Conservation (phyloP, 2,329 filamentous ascomycete genomes). For the Fusarium torreyae region DNA sequence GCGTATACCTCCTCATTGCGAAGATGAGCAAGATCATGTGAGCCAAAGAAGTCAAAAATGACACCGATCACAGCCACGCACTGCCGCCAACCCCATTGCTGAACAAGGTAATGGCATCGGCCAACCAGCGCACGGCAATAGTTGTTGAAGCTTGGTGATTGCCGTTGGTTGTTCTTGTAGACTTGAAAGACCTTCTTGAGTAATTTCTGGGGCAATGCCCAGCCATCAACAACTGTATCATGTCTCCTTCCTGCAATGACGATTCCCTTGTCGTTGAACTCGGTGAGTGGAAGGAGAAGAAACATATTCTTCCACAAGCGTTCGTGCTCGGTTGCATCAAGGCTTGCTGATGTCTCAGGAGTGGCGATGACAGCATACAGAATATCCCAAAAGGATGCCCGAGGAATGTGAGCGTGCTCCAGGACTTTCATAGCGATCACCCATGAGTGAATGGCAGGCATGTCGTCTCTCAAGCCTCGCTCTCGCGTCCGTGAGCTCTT, state of each 20-base stretch:
- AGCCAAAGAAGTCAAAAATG: slow-evolving; percentile 78
- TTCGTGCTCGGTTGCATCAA: slow-evolving; percentile 67
- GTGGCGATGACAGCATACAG: slow-evolving; percentile 61
- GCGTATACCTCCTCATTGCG: slow-evolving; percentile 75
- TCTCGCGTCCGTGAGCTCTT: slow-evolving; percentile 63
- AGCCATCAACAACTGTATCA: slow-evolving; percentile 65
- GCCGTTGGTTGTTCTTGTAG: slow-evolving; percentile 69
- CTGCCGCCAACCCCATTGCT: slow-evolving; percentile 76
- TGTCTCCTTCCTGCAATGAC: slow-evolving; percentile 56
- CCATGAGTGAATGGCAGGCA: slow-evolving; percentile 68
- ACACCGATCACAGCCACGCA: slow-evolving; percentile 71
- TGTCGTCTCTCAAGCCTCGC: slow-evolving; percentile 66
- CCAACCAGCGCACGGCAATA: slow-evolving; percentile 73
- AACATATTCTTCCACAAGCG: slow-evolving; percentile 72
- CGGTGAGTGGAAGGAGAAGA: slow-evolving; percentile 71
- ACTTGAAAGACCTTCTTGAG: slow-evolving; percentile 71
- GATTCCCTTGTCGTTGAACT: slow-evolving; percentile 71
- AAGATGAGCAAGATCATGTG: slow-evolving; percentile 72
- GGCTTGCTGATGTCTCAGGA: slow-evolving; percentile 53
- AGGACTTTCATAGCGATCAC: slow-evolving; percentile 70
- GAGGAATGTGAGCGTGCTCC: slow-evolving; percentile 64
- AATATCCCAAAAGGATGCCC: slow-evolving; percentile 74
- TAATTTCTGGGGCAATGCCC: slow-evolving; percentile 71
- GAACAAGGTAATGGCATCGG: slow-evolving; percentile 74
- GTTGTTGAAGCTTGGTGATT: slow-evolving; percentile 74